These are phyloP conservation scores for Oryza meridionalis DNA, from an alignment of 176 grass and related monocot species.

Conservation along the genomic window DNA sequence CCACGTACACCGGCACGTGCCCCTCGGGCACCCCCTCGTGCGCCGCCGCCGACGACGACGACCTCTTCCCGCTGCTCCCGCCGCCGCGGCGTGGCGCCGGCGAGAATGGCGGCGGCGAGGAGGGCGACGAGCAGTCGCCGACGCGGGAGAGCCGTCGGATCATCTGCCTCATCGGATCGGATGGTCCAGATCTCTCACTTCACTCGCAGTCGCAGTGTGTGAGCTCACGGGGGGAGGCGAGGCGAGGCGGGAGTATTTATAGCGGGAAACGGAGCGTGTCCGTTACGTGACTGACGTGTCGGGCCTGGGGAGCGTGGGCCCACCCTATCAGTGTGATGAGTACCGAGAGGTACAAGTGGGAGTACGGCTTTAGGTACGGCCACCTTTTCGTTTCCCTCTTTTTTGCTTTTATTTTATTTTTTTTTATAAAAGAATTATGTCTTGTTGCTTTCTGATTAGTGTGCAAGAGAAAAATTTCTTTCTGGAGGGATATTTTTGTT, in stretches of 20 bases:
- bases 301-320: not conserved
- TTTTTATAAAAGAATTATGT: not conserved
- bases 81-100: not conserved
- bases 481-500: not conserved
- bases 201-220: not conserved
- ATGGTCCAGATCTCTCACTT: not conserved
- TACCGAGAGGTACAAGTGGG: conserved; percentile 47
- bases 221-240: too few species aligned
- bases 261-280: not conserved
- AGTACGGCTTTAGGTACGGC: conserved; percentile 68
- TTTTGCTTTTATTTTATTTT: not conserved
- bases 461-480: not conserved
- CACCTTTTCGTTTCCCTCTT: conserved; percentile 19
- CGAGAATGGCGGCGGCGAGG: not conserved
- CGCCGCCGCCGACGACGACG: not conserved
- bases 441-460: not conserved
- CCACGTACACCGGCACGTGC: conserved; percentile 75
- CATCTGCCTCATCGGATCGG: conserved; percentile 53
- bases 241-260: conserved; percentile 28
- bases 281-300: not conserved
- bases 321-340: not conserved
- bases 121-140: conserved; percentile 46
- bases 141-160: conserved; percentile 73
- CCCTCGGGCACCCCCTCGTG: conserved; percentile 49
- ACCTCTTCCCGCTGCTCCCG: not conserved